Evolutionary conservation across 352 stramenopile species (phyloP).

Genomic region (Phytopythium boreale): DNA sequence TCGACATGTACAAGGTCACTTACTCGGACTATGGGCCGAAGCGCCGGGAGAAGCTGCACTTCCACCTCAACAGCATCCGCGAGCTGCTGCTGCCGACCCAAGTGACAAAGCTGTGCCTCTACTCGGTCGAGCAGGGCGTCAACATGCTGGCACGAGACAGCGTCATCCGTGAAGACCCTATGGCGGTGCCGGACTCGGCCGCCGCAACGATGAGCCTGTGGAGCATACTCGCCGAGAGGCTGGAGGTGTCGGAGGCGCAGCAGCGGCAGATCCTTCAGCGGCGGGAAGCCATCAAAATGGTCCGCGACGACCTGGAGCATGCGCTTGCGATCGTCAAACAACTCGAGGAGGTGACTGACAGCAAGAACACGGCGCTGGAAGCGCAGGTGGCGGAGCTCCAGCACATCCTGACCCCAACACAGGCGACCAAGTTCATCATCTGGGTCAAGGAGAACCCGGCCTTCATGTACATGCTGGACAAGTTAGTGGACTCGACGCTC

Average conservation of each 20-base stretch:
- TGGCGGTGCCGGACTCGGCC: conserved; percentile 43
- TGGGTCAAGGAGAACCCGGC: conserved; percentile 85
- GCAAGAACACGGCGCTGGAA: conserved; percentile 79
- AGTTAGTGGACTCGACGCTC: conserved; percentile 68
- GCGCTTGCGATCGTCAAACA: conserved; percentile 66
- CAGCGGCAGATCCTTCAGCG: conserved; percentile 65
- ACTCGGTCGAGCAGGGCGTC: conserved; percentile 68
- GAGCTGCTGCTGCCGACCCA: conserved; percentile 75
- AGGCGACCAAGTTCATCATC: conserved; percentile 85
- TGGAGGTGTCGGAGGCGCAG: conserved; percentile 66
- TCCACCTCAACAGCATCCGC: conserved; percentile 65
- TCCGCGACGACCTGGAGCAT: conserved; percentile 69
- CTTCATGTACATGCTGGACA: conserved; percentile 88
- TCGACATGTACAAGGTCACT: conserved; percentile 83
- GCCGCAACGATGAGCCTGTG: conserved; percentile 64
- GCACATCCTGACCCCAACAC: conserved; percentile 69
- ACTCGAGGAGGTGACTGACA: conserved; percentile 65
- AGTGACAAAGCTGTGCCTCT: conserved; percentile 76
- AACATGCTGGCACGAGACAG: conserved; percentile 60
- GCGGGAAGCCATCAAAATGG: conserved; percentile 51
- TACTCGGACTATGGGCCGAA: conserved; percentile 81
- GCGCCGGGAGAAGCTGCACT: conserved; percentile 66
- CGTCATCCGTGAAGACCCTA: conserved; percentile 55
- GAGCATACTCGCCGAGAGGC: conserved; percentile 63
- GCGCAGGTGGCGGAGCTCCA: conserved; percentile 66